A percentile compares a stretch with the other conserved stretches of the same genome.
Conservation (phyloP, 805 yeast genomes). For the Saccharomycopsis oosterbeekiorum region DNA sequence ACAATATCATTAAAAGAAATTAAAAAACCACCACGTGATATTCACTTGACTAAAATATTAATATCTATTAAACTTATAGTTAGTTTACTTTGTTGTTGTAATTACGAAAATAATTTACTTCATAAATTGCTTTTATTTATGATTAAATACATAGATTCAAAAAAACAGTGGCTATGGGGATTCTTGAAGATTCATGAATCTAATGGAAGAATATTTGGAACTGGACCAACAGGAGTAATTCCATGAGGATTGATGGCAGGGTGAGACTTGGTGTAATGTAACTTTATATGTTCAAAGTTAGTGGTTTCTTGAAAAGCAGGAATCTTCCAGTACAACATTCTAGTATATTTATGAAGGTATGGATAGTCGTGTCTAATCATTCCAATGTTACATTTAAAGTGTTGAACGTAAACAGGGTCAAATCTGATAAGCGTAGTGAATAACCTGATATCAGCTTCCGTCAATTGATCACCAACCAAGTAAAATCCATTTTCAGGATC, state of each 20-base stretch:
- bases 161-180: not conserved
- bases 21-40: too few species aligned
- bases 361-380: slow-evolving; percentile 78
- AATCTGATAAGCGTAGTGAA: slow-evolving; percentile 83
- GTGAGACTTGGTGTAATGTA: slow-evolving; percentile 85
- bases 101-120: too few species aligned
- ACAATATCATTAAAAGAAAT: too few species aligned
- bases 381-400: slow-evolving; percentile 84
- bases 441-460: slow-evolving; percentile 86
- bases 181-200: not conserved
- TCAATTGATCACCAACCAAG: slow-evolving; percentile 54
- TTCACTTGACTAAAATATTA: too few species aligned
- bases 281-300: slow-evolving; percentile 81
- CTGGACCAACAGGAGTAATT: slow-evolving; percentile 84
- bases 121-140: not conserved
- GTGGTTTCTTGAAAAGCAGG: slow-evolving; percentile 72
- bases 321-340: slow-evolving; percentile 70
- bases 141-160: too few species aligned
- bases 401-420: slow-evolving; percentile 90
- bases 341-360: slow-evolving; percentile 65
- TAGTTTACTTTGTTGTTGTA: too few species aligned
- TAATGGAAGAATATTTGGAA: slow-evolving; percentile 55
- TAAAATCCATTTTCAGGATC: slow-evolving; percentile 26
- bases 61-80: too few species aligned
- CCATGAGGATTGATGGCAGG: slow-evolving; percentile 67